Evolutionary conservation across 441 rosid species (phyloP).

Genomic region (Manihot esculenta): DNA sequence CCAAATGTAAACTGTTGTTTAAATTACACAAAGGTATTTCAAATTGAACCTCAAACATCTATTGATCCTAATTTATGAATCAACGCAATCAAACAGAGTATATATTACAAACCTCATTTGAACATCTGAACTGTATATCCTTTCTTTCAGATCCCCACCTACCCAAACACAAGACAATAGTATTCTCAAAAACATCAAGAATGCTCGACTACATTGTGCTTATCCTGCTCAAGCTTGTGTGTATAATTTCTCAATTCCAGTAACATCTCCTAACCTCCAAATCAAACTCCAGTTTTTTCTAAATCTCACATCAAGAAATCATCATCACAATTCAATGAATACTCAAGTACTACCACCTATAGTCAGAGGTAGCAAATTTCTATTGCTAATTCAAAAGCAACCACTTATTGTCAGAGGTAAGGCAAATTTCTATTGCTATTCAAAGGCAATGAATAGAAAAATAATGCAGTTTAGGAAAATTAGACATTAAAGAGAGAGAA

Average conservation of each 20-base stretch:
- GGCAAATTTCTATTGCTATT: neutral
- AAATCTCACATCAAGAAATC: neutral
- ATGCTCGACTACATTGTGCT: neutral
- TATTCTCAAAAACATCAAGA: neutral
- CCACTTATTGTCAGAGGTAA: neutral
- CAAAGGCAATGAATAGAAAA: neutral
- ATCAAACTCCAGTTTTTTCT: neutral
- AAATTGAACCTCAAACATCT: neutral
- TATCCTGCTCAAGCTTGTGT: neutral
- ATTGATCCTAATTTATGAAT: slow-evolving; percentile 1
- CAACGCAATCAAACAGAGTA: neutral
- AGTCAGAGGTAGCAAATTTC: neutral
- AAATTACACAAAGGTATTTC: neutral
- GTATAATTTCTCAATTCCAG: neutral
- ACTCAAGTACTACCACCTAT: neutral
- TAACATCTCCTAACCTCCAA: neutral
- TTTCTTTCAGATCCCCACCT: neutral
- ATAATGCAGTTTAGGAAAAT: neutral
- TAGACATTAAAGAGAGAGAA: neutral
- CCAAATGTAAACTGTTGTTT: neutral
- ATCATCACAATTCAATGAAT: neutral
- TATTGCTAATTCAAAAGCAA: neutral
- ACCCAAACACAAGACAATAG: neutral
- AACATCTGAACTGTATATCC: neutral
- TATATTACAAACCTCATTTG: neutral